phyloP scores from a whole-genome alignment of 2,329 filamentous ascomycete genomes.

The Hortaea sp. region DNA sequence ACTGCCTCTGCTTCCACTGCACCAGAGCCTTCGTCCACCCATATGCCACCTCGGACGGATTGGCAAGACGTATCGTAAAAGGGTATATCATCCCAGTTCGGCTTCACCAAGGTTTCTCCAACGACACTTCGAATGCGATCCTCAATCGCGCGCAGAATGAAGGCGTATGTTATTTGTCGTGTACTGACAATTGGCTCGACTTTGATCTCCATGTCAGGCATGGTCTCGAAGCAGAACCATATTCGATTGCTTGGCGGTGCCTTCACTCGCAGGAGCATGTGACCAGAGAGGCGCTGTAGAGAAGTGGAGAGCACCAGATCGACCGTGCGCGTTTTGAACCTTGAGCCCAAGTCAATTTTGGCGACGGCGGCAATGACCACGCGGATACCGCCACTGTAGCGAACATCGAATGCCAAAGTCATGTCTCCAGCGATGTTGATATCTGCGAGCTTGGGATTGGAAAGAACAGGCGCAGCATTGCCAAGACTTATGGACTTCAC shows the following conservation, averaged over 20 bases:
- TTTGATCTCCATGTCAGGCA: conserved; percentile 87
- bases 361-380: conserved; percentile 88
- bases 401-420: conserved; percentile 74
- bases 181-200: conserved; percentile 94
- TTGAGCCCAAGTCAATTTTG: conserved; percentile 76
- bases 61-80: conserved; percentile 77
- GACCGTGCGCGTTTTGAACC: conserved; percentile 85
- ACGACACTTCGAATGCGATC: conserved; percentile 90
- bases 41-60: conserved; percentile 77
- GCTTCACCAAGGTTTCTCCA: conserved; percentile 79
- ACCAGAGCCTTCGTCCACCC: conserved; percentile 38
- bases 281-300: conserved; percentile 75
- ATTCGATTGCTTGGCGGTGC: conserved; percentile 88
- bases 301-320: conserved; percentile 80
- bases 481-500: conserved; percentile 78
- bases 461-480: conserved; percentile 76
- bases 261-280: conserved; percentile 77
- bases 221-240: conserved; percentile 93
- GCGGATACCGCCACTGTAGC: conserved; percentile 80
- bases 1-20: conserved; percentile 4
- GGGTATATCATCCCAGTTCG: conserved; percentile 93
- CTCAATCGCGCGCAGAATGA: conserved; percentile 88
- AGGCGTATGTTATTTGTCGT: conserved; percentile 86
- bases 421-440: conserved; percentile 87
- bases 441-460: conserved; percentile 78